These are phyloP conservation scores for Kwoniella dendrophila DNA, from an alignment of 768 basidiomycete genomes.

Conservation along the genomic window DNA sequence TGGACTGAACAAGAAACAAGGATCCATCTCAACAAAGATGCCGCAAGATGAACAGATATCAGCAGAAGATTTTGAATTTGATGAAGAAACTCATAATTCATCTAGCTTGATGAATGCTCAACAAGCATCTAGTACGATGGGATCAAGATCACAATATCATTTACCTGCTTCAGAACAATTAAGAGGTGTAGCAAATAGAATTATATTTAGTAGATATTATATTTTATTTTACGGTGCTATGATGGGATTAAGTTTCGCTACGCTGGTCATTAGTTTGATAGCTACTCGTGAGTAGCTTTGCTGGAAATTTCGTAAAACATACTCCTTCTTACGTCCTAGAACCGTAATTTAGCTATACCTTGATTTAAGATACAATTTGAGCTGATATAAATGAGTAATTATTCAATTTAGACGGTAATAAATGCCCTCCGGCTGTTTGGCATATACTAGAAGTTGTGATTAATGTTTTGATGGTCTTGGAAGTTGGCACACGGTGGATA, in stretches of 20 bases:
- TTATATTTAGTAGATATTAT: slow-evolving; percentile 55
- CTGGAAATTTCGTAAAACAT: background rate
- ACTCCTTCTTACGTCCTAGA: too few species aligned
- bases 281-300: slow-evolving; percentile 39
- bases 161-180: slow-evolving; percentile 49
- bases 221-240: slow-evolving; percentile 54
- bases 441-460: slow-evolving; percentile 55
- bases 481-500: slow-evolving; percentile 86
- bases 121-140: background rate
- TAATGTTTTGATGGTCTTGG: slow-evolving; percentile 79
- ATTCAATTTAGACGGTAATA: slow-evolving; percentile 35
- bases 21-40: slow-evolving; percentile 12
- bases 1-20: too few species aligned
- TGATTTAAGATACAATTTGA: too few species aligned
- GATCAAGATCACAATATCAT: slow-evolving; percentile 44
- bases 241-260: slow-evolving; percentile 54
- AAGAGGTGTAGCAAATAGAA: slow-evolving; percentile 53
- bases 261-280: slow-evolving; percentile 52
- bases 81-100: slow-evolving; percentile 8
- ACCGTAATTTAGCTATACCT: too few species aligned
- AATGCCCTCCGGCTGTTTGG: slow-evolving; percentile 51
- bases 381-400: too few species aligned
- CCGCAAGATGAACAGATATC: slow-evolving; percentile 29
- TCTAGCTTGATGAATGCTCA: background rate
- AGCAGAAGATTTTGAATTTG: slow-evolving; percentile 23